Evolutionary conservation across 768 basidiomycete species (phyloP).

Genomic region (Xerocomellus intermedius): DNA sequence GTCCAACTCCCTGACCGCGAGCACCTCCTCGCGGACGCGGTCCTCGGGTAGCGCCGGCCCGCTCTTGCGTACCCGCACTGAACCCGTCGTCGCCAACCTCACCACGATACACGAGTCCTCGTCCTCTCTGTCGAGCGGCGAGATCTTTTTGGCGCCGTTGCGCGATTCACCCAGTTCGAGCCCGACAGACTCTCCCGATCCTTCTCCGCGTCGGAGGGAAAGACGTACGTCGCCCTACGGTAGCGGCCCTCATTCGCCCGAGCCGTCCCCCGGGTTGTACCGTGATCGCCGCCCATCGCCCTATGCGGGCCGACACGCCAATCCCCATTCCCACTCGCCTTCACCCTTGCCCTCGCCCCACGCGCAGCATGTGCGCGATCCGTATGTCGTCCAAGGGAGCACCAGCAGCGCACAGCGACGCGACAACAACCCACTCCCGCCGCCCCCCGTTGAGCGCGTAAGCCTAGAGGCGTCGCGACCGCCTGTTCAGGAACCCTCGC

Average conservation of each 20-base stretch:
- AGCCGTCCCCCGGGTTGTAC: conserved; percentile 28
- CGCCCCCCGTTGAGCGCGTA: conserved; percentile 28
- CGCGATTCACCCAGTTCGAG: conserved; percentile 9
- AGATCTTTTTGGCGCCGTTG: conserved; percentile 27
- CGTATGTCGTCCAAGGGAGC: neutral
- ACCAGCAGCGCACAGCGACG: conserved; percentile 5
- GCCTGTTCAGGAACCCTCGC: conserved; percentile 30
- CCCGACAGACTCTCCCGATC: conserved; percentile 24
- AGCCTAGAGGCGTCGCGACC: conserved; percentile 25
- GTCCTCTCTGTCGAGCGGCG: conserved; percentile 22
- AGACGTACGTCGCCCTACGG: conserved; percentile 24
- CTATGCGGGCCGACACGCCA: conserved; percentile 11
- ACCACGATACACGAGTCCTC: conserved; percentile 29
- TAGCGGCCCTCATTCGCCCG: conserved; percentile 16
- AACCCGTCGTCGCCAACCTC: conserved; percentile 26
- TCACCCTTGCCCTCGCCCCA: conserved; percentile 17
- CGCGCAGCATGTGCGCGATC: conserved; percentile 5
- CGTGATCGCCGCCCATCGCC: conserved; percentile 27
- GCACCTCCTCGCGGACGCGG: conserved; percentile 18
- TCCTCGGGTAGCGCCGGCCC: conserved; percentile 1
- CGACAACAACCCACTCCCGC: conserved; percentile 30
- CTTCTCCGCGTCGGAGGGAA: conserved; percentile 28
- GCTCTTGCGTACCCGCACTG: conserved; percentile 30
- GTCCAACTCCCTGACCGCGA: conserved; percentile 18
- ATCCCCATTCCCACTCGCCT: conserved; percentile 5